These are phyloP conservation scores for Xylariales sp. DNA, from an alignment of 2,329 filamentous ascomycete genomes.

Conservation along the genomic window DNA sequence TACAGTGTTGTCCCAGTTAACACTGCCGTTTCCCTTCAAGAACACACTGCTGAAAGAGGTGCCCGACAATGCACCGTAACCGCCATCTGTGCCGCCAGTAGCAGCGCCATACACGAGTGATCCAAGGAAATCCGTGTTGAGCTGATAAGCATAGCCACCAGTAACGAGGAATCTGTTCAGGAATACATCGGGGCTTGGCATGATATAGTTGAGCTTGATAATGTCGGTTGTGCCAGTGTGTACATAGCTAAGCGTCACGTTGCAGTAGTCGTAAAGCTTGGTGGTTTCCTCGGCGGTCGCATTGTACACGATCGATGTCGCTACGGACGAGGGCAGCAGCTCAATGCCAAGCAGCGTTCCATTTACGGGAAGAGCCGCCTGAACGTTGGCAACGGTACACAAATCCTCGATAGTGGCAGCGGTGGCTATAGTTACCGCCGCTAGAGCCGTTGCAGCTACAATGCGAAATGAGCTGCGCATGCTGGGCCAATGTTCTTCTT, in stretches of 20 bases:
- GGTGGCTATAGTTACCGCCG: conserved; percentile 12
- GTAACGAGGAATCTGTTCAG: conserved; percentile 23
- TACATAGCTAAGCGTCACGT: conserved; percentile 1
- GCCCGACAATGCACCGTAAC: conserved; percentile 5
- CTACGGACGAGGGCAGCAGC: conserved; percentile 34
- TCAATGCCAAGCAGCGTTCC: conserved; percentile 35
- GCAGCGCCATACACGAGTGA: conserved; percentile 4
- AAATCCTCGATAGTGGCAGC: conserved; percentile 32
- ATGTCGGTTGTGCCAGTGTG: conserved; percentile 8
- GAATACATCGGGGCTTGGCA: conserved; percentile 23
- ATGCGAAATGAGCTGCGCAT: conserved; percentile 1
- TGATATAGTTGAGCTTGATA: conserved; percentile 12
- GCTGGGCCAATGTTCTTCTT: background rate
- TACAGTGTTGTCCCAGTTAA: conserved; percentile 17
- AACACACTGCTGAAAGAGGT: conserved; percentile 1
- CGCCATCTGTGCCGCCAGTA: conserved; percentile 2
- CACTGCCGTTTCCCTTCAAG: background rate
- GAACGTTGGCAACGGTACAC: conserved; percentile 36
- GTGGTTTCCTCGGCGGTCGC: conserved; percentile 21
- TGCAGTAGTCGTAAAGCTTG: conserved; percentile 12
- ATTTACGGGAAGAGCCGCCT: conserved; percentile 36
- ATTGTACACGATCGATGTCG: conserved; percentile 32
- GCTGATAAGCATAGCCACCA: background rate
- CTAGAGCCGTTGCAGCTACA: conserved; percentile 1
- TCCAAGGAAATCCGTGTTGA: conserved; percentile 4